phyloP scores from a whole-genome alignment of 164 flowering plant genomes.

The Buxus sempervirens region DNA sequence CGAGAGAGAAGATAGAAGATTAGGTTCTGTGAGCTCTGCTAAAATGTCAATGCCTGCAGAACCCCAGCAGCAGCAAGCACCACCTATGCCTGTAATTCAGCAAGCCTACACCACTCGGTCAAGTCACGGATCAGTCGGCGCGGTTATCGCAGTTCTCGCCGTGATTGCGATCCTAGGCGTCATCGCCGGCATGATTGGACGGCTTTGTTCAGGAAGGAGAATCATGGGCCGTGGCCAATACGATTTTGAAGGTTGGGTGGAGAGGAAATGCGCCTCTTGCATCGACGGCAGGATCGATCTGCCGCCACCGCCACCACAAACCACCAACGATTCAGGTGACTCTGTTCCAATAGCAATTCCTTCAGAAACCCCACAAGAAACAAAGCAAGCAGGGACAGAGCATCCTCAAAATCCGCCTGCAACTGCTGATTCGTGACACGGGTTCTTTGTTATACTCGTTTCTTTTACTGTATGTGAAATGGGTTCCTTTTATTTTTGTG shows the following conservation, averaged over 20 bases:
- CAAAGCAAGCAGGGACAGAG: neutral
- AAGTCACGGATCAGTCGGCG: slow-evolving; percentile 53
- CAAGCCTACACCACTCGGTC: slow-evolving; percentile 38
- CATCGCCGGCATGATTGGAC: slow-evolving; percentile 30
- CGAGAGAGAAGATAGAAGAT: neutral
- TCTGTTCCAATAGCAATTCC: neutral
- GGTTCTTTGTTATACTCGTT: neutral
- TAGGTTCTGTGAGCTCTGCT: neutral
- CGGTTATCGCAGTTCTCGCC: slow-evolving; percentile 35
- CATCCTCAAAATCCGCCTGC: neutral
- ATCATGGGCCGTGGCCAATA: slow-evolving; percentile 44
- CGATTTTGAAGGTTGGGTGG: slow-evolving; percentile 64
- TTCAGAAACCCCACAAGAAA: neutral
- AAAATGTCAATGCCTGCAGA: slow-evolving; percentile 22
- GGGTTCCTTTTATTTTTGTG: neutral
- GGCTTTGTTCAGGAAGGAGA: slow-evolving; percentile 36
- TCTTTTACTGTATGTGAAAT: neutral
- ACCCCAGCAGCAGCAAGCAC: slow-evolving; percentile 27
- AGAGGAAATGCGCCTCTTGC: slow-evolving; percentile 42
- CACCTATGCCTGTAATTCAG: slow-evolving; percentile 23
- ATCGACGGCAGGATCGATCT: slow-evolving; percentile 50
- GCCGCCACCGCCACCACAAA: slow-evolving; percentile 20
- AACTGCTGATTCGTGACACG: neutral
- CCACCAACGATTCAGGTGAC: neutral
- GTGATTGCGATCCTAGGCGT: slow-evolving; percentile 31